Percentiles rank a stretch among this genome's conserved stretches.
Evolutionary conservation across 2,329 filamentous ascomycete genomes (phyloP).

Genomic region (Xylogone sp.): DNA sequence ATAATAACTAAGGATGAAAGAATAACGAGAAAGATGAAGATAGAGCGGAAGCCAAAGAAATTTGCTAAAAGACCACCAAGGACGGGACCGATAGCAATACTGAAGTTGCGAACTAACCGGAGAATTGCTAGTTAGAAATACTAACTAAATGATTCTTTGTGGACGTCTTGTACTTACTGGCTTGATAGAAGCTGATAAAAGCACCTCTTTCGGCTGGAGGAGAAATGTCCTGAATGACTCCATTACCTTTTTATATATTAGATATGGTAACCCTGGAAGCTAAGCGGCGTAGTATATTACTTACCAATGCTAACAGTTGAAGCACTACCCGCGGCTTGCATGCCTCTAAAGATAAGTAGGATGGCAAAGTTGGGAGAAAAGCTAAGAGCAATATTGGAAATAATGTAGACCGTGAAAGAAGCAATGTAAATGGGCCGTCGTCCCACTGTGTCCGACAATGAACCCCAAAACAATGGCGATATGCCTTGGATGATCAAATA

Average conservation of each 20-base stretch:
- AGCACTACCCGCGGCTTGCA: slow-evolving; percentile 42
- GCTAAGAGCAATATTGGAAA: slow-evolving; percentile 39
- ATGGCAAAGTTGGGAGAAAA: slow-evolving; percentile 36
- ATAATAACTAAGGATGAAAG: too few species aligned
- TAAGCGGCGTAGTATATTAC: neutral
- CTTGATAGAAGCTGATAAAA: slow-evolving; percentile 30
- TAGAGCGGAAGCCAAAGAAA: too few species aligned
- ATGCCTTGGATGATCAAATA: slow-evolving; percentile 46
- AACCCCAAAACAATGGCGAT: slow-evolving; percentile 40
- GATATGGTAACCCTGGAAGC: neutral
- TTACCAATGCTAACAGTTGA: slow-evolving; percentile 41
- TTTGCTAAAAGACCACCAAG: too few species aligned
- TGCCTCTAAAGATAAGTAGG: slow-evolving; percentile 37
- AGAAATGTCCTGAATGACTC: slow-evolving; percentile 34
- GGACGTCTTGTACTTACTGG: slow-evolving; percentile 28
- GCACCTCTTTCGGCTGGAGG: slow-evolving; percentile 30
- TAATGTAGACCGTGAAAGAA: slow-evolving; percentile 41
- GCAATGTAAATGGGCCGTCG: slow-evolving; percentile 35
- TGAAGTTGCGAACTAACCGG: too few species aligned
- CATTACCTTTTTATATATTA: slow-evolving; percentile 25
- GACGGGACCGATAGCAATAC: too few species aligned
- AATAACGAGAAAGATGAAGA: too few species aligned
- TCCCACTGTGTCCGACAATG: slow-evolving; percentile 40
- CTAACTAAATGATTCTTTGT: too few species aligned
- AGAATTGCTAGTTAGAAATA: too few species aligned